Conservation (phyloP, 768 basidiomycete species). For the Gloeostereum incarnatum region DNA sequence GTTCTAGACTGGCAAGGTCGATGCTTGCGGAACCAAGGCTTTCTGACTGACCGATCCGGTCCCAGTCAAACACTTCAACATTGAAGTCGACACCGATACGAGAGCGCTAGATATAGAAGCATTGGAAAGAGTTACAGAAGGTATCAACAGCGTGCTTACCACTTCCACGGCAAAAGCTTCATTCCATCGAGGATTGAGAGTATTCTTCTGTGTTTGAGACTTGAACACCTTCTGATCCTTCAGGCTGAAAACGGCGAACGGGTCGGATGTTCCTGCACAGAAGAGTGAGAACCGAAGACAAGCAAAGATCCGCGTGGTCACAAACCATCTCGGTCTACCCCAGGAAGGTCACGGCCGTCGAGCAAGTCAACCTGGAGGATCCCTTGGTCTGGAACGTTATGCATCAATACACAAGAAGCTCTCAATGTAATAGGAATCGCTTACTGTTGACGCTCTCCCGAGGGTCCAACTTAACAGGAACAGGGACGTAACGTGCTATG, state of each 20-base stretch:
- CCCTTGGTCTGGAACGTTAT: slow-evolving; percentile 65
- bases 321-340: slow-evolving; percentile 77
- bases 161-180: slow-evolving; percentile 58
- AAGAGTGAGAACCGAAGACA: too few relatives aligned
- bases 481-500: slow-evolving; percentile 82
- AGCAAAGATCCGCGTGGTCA: not conserved
- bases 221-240: slow-evolving; percentile 80
- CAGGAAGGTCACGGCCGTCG: slow-evolving; percentile 65
- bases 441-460: slow-evolving; percentile 89
- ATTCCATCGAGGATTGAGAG: slow-evolving; percentile 75
- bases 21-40: slow-evolving; percentile 66
- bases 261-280: slow-evolving; percentile 74
- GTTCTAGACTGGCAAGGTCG: slow-evolving; percentile 64
- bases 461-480: slow-evolving; percentile 74
- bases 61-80: slow-evolving; percentile 87
- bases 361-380: slow-evolving; percentile 68
- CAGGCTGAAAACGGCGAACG: slow-evolving; percentile 72
- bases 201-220: slow-evolving; percentile 90
- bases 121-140: too few relatives aligned
- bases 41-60: slow-evolving; percentile 80
- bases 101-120: slow-evolving; percentile 66
- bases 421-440: slow-evolving; percentile 21
- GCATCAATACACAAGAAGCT: slow-evolving; percentile 1
- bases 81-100: slow-evolving; percentile 71
- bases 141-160: slow-evolving; percentile 34